Conservation (phyloP, 2,329 filamentous ascomycete species). For the Gnomoniopsis smithogilvyi region DNA sequence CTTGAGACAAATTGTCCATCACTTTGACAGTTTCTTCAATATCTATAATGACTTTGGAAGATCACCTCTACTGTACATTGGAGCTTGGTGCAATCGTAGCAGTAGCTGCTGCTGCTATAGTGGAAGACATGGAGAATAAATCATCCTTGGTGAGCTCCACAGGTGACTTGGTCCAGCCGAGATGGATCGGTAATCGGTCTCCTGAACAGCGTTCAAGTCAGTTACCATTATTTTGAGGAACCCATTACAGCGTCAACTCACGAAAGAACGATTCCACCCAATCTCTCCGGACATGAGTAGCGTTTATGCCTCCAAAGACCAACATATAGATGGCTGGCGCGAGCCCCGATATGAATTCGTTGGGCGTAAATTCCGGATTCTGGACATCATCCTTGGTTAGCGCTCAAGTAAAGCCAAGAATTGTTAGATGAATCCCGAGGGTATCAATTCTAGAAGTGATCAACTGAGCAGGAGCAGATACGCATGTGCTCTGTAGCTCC, state of each 20-base stretch:
- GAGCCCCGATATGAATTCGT: background rate
- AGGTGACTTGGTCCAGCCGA: slow-evolving; percentile 1
- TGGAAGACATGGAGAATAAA: slow-evolving; percentile 1
- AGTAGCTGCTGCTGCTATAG: too few relatives aligned
- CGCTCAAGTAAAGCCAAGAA: too few relatives aligned
- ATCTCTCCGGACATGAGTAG: slow-evolving; percentile 17
- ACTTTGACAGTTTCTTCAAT: too few relatives aligned
- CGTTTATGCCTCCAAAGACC: slow-evolving; percentile 19
- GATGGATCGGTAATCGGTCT: slow-evolving; percentile 2
- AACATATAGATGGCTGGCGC: slow-evolving; percentile 21
- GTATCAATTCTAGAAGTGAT: too few relatives aligned
- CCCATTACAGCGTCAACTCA: slow-evolving; percentile 1
- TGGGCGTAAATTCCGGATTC: background rate
- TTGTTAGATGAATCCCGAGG: too few relatives aligned
- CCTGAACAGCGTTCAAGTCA: background rate
- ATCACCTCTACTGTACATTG: too few relatives aligned
- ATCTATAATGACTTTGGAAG: too few relatives aligned
- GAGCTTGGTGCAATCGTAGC: too few relatives aligned
- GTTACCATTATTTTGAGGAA: background rate
- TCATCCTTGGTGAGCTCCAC: background rate
- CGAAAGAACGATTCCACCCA: slow-evolving; percentile 22
- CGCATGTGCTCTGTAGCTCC: too few relatives aligned
- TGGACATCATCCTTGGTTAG: background rate
- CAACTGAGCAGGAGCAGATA: too few relatives aligned
- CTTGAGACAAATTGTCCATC: too few relatives aligned